Conservation (phyloP, 2,329 filamentous ascomycete genomes). For the Fusarium sp. region DNA sequence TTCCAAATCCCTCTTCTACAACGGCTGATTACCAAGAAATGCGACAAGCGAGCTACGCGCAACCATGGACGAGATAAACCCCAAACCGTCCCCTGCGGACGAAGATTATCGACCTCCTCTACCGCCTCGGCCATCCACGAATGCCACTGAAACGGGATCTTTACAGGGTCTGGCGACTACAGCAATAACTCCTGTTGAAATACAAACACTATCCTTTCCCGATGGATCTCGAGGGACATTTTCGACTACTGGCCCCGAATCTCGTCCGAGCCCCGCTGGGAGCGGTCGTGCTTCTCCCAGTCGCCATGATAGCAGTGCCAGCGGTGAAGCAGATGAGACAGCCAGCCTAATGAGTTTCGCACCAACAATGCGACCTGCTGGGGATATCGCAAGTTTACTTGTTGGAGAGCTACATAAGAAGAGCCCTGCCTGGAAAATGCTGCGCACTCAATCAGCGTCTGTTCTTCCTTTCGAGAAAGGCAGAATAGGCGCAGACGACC, state of each 20-base stretch:
- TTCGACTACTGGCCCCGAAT: slow-evolving; percentile 53
- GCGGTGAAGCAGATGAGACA: slow-evolving; percentile 68
- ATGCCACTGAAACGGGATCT: slow-evolving; percentile 53
- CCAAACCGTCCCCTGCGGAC: slow-evolving; percentile 45
- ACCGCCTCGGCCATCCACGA: slow-evolving; percentile 61
- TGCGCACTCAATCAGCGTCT: slow-evolving; percentile 70
- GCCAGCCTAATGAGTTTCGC: slow-evolving; percentile 75
- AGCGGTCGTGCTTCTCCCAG: slow-evolving; percentile 57
- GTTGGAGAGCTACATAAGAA: slow-evolving; percentile 74
- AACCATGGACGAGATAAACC: slow-evolving; percentile 45
- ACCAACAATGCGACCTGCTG: slow-evolving; percentile 69
- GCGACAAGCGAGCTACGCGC: slow-evolving; percentile 36
- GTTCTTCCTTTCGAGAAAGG: slow-evolving; percentile 70
- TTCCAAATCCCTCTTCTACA: background rate
- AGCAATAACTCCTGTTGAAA: slow-evolving; percentile 82
- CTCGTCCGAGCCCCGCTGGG: slow-evolving; percentile 52
- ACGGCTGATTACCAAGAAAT: slow-evolving; percentile 41
- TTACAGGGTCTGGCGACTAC: slow-evolving; percentile 79
- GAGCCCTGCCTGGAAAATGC: slow-evolving; percentile 75
- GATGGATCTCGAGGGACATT: slow-evolving; percentile 76
- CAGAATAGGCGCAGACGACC: slow-evolving; percentile 58
- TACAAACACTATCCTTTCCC: slow-evolving; percentile 79
- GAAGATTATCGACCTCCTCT: slow-evolving; percentile 65
- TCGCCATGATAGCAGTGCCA: slow-evolving; percentile 45
- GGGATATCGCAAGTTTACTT: slow-evolving; percentile 85